A percentile compares a stretch with the other conserved stretches of the same genome.
Evolutionary conservation across 2,329 filamentous ascomycete genomes (phyloP).

Genomic region (Albifimbria verrucaria): DNA sequence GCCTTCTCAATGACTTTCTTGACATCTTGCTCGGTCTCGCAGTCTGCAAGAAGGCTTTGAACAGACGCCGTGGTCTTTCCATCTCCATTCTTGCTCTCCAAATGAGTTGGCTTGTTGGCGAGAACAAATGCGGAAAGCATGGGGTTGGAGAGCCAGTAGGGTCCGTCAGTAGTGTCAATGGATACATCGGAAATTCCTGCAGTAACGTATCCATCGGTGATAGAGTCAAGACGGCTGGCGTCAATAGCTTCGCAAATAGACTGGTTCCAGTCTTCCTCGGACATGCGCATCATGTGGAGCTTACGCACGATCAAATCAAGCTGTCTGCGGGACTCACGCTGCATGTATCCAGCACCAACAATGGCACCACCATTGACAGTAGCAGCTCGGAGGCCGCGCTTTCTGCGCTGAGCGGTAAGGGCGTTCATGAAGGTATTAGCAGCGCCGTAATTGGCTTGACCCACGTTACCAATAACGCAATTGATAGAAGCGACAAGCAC

Average conservation of each 20-base stretch:
- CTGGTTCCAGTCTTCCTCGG: not conserved
- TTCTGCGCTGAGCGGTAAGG: conserved; percentile 29
- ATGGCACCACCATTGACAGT: conserved; percentile 25
- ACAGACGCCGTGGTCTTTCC: not conserved
- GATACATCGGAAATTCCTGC: not conserved
- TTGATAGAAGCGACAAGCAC: conserved; percentile 26
- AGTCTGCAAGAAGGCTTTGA: not conserved
- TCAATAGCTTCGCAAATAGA: not conserved
- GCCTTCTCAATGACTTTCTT: not conserved
- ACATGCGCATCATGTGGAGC: not conserved
- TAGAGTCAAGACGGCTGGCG: not conserved
- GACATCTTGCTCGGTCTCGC: not conserved
- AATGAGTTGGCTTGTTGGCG: not conserved
- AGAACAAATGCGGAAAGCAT: not conserved
- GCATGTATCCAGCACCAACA: conserved; percentile 35
- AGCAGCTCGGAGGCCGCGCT: conserved; percentile 9
- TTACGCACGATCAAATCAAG: not conserved
- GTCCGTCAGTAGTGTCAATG: not conserved
- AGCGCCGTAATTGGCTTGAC: conserved; percentile 41
- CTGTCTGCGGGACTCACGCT: conserved; percentile 4
- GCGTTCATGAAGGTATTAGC: conserved; percentile 38
- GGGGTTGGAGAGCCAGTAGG: not conserved
- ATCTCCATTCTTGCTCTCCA: not conserved
- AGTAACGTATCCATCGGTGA: not conserved
- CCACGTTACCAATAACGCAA: conserved; percentile 19